Evolutionary conservation across 192 early-diverging fungal genomes (phyloP), one percentile per base, ranked within the genome.

Genomic region (Linnemannia schmuckeri): DNA sequence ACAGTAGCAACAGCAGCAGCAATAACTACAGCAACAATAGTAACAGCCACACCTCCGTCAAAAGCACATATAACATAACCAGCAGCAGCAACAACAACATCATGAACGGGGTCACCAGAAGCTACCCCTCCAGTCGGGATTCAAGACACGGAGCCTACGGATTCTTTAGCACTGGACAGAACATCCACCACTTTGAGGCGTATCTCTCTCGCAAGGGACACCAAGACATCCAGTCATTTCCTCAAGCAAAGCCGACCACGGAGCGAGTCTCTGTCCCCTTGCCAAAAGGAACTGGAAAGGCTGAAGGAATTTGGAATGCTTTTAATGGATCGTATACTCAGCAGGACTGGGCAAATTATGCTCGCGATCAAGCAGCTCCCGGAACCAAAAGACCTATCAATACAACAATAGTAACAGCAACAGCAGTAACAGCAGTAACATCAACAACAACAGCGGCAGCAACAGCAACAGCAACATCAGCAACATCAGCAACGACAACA

Each of bases 291-390:
- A 74, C 71, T 13, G 72, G 57, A 35, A 61, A 74, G 22, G 40
- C 79, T 1, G 79, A 46, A 33, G 79, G 79, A 4, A 30, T 74
- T 1, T 80, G 79, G 79, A 73, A 47, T 22, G 79, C 71, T 1
- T 74, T 80, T 20, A 74, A 24, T 22, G 40, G n/a, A 5, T 17
- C 35, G 10, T 80, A 74, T 20, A 79, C 78, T 18, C 78, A 44
- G 0, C 46, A 79, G 70, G 78, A 79, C 49, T 79, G 78, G 78
- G 70, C 44, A 24, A 79, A 54, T 4, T 79, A 27, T 40, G n/a
- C 49, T 9, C 54, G 35, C 6, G 35, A 6, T 24, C 55, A 76
- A 70, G 77, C 44, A 35, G 38, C 12, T 49, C 61, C 68, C 4
- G 47, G 6, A 22, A 35, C 35, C n/a, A 49, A 33, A 47, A 37